Evolutionary conservation across 139 green algal species (phyloP), one percentile per base, ranked within the genome.

Genomic region (Auxenochlorella pyrenoidosa): DNA sequence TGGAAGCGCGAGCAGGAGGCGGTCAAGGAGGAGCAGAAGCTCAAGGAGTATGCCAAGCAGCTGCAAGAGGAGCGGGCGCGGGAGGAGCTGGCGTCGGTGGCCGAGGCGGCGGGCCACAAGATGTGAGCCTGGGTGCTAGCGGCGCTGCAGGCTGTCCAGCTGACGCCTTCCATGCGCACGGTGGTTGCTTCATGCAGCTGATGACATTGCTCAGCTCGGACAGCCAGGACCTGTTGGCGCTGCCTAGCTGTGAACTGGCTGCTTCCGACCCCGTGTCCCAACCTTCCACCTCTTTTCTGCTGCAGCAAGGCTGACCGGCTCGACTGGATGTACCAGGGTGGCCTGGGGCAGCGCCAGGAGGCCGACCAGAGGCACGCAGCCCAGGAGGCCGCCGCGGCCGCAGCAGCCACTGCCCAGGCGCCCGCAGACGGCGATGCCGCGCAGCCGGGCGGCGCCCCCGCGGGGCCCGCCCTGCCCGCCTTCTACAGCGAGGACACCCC

Each of bases 281-380:
- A 73, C 51, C 54, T 44, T 21, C n/a, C 21, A 22, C 6, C 51
- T 28, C 66, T 41, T 34, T 54, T 30, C 24, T 77, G 59, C 81
- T 84, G 84, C 94, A 96, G 92, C 86, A 83, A 89, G 47, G 76
- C 89, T 19, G 94, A 97, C 68, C 91, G 96, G 1, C 84, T 99
- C 82, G 97, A 99, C 81, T 99, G 98, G 95, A 98, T 99, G 97
- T 99, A 99, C 87, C 93, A 93, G 41, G 94, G 94, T 16, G 93
- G 96, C 41, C 79, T 99, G 84, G 89, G 89, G 65, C 94, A 94
- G 32, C 93, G 95, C 65, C 88, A 94, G 75, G 95, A 98, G 77
- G 96, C 95, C 0, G 90, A 97, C n/a, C 92, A 96, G 90, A 79
- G 90, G 28, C 68, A 89, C 18, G 95, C 96, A 81, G 94, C 94